Base-by-base conservation (phyloP, 805 yeast genomes). In the Saccharomycopsis lassenensis region DNA sequence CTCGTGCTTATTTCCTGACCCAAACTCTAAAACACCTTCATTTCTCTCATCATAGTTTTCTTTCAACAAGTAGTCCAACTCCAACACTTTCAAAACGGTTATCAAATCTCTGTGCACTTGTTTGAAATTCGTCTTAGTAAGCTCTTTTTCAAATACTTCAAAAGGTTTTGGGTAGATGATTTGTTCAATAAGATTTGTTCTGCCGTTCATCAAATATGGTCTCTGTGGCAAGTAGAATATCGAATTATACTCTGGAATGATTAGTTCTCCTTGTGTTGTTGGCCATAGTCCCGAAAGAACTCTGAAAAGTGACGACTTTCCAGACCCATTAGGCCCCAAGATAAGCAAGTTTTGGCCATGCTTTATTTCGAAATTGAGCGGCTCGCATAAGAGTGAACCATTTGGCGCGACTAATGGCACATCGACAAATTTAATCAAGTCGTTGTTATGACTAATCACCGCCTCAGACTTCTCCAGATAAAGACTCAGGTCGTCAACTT, bases 291-390 rank as follows among this genome's bases (percentile, higher is more conserved):
- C 95, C 37, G 96, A 95, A 31, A 87, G 67, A 50, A 87, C 72
- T 52, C 97, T 71, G 56, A 87, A 87, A 39, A 87, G 61, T 0
- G 96, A 87, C 0, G 95, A 86, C 58, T 87, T 87, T 19, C 97
- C 97, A 45, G 94, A 82, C 1, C 97, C 97, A 52, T 87, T 87
- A 10, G 96, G 96, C 0, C 97, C 97, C 7, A 89, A 86, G 52
- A 87, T 86, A 36, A 87, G 65, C 34, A 87, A 62, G 56, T 87
- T 91, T 35, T 86, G 77, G 24, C 95, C 95, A 23, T 73, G 79
- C 44, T 77, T 71, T 36, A 87, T 71, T 34, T 77, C 68, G 55
- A 87, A 86, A 19, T 72, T 64, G 48, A 87, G 64, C 25, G 72
- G 68, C 29, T 71, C 63, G 16, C 82, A 77, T 31, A 87, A 63